These are phyloP conservation scores for Saraca asoca DNA, from an alignment of 331 rosid genomes.

Conservation along the genomic window DNA sequence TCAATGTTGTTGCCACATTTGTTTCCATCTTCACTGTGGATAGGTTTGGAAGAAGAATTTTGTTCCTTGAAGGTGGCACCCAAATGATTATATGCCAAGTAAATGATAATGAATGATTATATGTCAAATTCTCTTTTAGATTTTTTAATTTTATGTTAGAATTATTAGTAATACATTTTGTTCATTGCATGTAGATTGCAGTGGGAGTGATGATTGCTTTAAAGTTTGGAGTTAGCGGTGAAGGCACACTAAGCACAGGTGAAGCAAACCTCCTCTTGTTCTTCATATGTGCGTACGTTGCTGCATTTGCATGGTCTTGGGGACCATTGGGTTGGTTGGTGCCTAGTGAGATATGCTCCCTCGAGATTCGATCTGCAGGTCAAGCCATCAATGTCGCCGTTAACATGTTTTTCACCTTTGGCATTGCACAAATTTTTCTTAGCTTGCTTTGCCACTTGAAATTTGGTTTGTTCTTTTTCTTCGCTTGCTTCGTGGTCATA, in stretches of 20 bases:
- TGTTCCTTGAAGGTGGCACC: slow-evolving; percentile 53
- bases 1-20: slow-evolving; percentile 46
- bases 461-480: slow-evolving; percentile 59
- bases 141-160: not conserved
- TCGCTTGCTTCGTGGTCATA: too few relatives aligned
- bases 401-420: slow-evolving; percentile 61
- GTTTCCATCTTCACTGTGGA: slow-evolving; percentile 49
- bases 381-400: slow-evolving; percentile 52
- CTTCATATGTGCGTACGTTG: slow-evolving; percentile 46
- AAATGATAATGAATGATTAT: too few relatives aligned
- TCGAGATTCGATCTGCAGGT: slow-evolving; percentile 55
- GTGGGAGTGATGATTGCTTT: not conserved
- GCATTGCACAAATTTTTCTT: slow-evolving; percentile 49
- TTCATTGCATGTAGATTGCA: not conserved
- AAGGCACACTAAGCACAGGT: too few relatives aligned
- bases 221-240: slow-evolving; percentile 49
- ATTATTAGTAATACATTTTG: too few relatives aligned
- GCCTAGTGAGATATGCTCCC: slow-evolving; percentile 61
- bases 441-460: slow-evolving; percentile 63
- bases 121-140: too few relatives aligned
- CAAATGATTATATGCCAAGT: slow-evolving; percentile 67
- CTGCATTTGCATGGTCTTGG: slow-evolving; percentile 69
- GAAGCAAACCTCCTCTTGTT: too few relatives aligned
- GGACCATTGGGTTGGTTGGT: slow-evolving; percentile 66
- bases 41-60: slow-evolving; percentile 47